A percentile compares a stretch with the other conserved stretches of the same genome.
Evolutionary conservation across 2,329 filamentous ascomycete genomes (phyloP).

Genomic region (Trichoderma cornu-damae): DNA sequence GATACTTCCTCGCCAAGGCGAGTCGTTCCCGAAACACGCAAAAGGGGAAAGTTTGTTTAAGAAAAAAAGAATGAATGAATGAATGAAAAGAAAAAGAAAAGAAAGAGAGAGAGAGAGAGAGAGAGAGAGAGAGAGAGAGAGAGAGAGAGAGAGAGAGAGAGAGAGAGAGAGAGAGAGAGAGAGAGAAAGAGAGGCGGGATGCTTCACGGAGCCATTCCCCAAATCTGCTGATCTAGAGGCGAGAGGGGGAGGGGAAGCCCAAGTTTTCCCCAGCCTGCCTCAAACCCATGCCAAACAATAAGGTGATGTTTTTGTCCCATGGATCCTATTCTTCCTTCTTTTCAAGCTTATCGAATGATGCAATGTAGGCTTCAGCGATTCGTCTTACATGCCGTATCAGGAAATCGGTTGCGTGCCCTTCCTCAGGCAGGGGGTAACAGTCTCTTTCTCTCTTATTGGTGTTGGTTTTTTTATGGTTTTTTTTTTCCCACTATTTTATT

Average conservation of each 20-base stretch:
- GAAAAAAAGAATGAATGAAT: too few species aligned
- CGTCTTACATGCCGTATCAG: slow-evolving; percentile 1
- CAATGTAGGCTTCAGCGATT: background rate
- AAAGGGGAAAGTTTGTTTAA: too few species aligned
- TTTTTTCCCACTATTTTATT: too few species aligned
- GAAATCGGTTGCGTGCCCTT: slow-evolving; percentile 6
- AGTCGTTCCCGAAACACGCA: background rate
- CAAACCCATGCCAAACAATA: background rate
- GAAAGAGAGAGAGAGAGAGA: too few species aligned
- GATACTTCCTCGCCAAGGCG: background rate
- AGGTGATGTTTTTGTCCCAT: slow-evolving; percentile 1
- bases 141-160: too few species aligned
- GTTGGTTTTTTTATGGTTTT: too few species aligned
- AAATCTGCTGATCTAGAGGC: slow-evolving; percentile 2
- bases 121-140: too few species aligned
- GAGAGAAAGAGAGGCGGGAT: background rate
- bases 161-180: too few species aligned
- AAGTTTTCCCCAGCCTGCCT: background rate
- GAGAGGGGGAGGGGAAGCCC: background rate
- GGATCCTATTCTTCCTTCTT: background rate
- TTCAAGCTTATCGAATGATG: background rate
- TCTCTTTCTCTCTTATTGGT: too few species aligned
- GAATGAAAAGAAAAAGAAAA: background rate
- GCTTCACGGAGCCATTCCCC: background rate
- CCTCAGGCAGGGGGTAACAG: background rate